Conservation (phyloP, 371 early-diverging fungal species). For the Syncephalis fuscata region DNA sequence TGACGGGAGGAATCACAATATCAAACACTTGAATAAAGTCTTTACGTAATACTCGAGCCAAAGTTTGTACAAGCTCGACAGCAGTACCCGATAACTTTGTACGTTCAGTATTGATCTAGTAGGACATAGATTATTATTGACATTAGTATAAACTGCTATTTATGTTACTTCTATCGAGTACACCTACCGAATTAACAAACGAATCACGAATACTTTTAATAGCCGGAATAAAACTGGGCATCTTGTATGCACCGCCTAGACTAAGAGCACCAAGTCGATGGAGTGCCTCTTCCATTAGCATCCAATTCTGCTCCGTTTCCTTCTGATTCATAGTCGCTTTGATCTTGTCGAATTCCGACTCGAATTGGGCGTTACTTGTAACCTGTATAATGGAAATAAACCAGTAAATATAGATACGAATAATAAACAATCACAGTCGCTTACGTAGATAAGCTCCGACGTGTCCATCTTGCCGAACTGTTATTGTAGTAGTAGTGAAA, state of each 20-base stretch:
- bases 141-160: background rate
- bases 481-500: too few relatives aligned
- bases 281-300: slow-evolving; percentile 14
- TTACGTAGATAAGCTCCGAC: too few relatives aligned
- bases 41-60: slow-evolving; percentile 21
- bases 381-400: slow-evolving; percentile 1
- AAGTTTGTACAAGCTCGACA: slow-evolving; percentile 22
- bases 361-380: slow-evolving; percentile 10
- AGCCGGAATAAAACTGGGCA: slow-evolving; percentile 14
- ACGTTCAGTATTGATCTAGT: slow-evolving; percentile 29
- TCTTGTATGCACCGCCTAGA: slow-evolving; percentile 9
- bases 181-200: slow-evolving; percentile 14
- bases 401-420: too few relatives aligned
- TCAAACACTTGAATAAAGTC: slow-evolving; percentile 22
- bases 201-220: slow-evolving; percentile 14
- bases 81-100: slow-evolving; percentile 30
- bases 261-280: slow-evolving; percentile 13
- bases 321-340: slow-evolving; percentile 11
- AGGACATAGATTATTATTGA: too few relatives aligned
- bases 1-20: slow-evolving; percentile 19
- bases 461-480: too few relatives aligned
- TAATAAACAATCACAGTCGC: too few relatives aligned
- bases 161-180: background rate
- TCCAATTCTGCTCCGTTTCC: slow-evolving; percentile 22
- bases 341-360: slow-evolving; percentile 17